Percentiles rank a stretch among this genome's conserved stretches.
These are phyloP conservation scores for Scedosporium aurantiacum DNA, from an alignment of 2,329 filamentous ascomycete species.

Conservation along the genomic window DNA sequence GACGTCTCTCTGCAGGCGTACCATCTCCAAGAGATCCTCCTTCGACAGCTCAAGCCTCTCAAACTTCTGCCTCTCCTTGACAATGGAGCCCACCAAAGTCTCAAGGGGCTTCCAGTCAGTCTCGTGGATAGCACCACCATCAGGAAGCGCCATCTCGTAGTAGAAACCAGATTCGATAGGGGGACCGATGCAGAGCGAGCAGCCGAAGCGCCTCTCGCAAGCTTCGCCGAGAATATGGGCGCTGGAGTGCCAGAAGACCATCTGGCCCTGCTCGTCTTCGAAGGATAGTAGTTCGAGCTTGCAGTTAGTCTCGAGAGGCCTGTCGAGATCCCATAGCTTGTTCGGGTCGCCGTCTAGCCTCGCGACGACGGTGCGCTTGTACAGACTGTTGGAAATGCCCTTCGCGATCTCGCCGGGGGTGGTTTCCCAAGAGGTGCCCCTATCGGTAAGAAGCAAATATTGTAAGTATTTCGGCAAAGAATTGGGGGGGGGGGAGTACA, in stretches of 20 bases:
- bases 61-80: constrained; percentile 95
- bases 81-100: constrained; percentile 66
- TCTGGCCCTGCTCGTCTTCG: constrained; percentile 55
- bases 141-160: constrained; percentile 86
- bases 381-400: constrained; percentile 73
- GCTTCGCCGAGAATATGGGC: constrained; percentile 95
- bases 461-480: not conserved
- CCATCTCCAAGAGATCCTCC: constrained; percentile 79
- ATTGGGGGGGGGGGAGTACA: too few relatives aligned
- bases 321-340: constrained; percentile 83
- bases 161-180: constrained; percentile 90
- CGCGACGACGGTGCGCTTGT: constrained; percentile 78
- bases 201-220: constrained; percentile 80
- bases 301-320: constrained; percentile 81
- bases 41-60: constrained; percentile 83
- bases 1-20: not conserved
- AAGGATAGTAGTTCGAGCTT: constrained; percentile 79
- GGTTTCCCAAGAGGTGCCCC: constrained; percentile 80
- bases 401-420: constrained; percentile 70
- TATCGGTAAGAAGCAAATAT: not conserved
- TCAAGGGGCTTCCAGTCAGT: constrained; percentile 79
- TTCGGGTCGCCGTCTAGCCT: constrained; percentile 61
- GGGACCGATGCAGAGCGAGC: constrained; percentile 86
- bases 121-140: constrained; percentile 58
- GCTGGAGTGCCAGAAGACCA: constrained; percentile 96